phyloP scores from a whole-genome alignment of 768 basidiomycete genomes.

The Cyathus striatus region DNA sequence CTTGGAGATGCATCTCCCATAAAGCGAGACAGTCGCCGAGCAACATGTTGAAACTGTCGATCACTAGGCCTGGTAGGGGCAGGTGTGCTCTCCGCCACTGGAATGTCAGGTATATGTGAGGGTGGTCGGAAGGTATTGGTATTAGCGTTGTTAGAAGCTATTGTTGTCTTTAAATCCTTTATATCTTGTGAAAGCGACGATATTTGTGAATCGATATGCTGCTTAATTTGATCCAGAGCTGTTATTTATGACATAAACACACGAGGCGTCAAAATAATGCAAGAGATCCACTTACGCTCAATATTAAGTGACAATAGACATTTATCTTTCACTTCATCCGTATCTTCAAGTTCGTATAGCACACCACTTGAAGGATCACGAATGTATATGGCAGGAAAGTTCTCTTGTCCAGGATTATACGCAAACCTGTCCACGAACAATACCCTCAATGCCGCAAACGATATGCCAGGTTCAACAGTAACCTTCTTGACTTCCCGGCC shows the following conservation, averaged over 20 bases:
- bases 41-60: constrained; percentile 66
- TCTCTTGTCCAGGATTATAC: constrained; percentile 88
- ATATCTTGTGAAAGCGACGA: constrained; percentile 80
- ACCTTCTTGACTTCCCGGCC: constrained; percentile 90
- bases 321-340: constrained; percentile 86
- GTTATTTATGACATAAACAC: constrained; percentile 5
- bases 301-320: constrained; percentile 90
- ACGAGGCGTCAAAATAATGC: constrained; percentile 3
- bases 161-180: constrained; percentile 75
- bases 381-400: constrained; percentile 94
- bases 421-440: constrained; percentile 94
- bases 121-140: too few species aligned
- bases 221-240: constrained; percentile 98
- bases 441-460: constrained; percentile 72
- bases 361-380: constrained; percentile 89
- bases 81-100: constrained; percentile 65
- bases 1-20: constrained; percentile 38
- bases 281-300: constrained; percentile 78
- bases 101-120: constrained; percentile 38
- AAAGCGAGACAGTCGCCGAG: constrained; percentile 69
- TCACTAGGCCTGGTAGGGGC: constrained; percentile 66
- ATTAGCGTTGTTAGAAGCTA: constrained; percentile 48
- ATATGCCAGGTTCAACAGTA: constrained; percentile 60
- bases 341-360: constrained; percentile 93
- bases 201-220: constrained; percentile 94